A percentile compares a stretch with the other conserved stretches of the same genome.
These are phyloP conservation scores for Kwoniella pini DNA, from an alignment of 768 basidiomycete species.

Conservation along the genomic window DNA sequence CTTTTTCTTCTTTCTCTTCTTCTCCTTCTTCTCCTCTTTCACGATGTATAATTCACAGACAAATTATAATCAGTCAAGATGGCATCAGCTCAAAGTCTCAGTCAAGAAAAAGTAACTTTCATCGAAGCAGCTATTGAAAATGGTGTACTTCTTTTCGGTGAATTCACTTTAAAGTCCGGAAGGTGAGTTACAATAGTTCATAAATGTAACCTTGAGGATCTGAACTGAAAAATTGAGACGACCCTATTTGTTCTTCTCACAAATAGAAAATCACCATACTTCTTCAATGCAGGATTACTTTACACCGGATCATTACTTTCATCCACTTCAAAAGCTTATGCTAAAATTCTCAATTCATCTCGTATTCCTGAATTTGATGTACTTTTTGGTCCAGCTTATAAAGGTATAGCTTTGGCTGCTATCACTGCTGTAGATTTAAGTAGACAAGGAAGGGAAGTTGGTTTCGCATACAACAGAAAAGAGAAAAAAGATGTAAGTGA, in stretches of 20 bases:
- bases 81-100: slow-evolving; percentile 28
- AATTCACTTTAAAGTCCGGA: slow-evolving; percentile 92
- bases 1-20: not conserved
- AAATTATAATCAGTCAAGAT: not conserved
- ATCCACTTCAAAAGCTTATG: slow-evolving; percentile 77
- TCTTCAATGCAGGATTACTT: slow-evolving; percentile 91
- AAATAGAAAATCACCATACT: slow-evolving; percentile 83
- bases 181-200: slow-evolving; percentile 62
- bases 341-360: slow-evolving; percentile 70
- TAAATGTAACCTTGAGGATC: not conserved
- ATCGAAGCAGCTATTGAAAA: slow-evolving; percentile 53
- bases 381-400: slow-evolving; percentile 95
- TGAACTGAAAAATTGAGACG: not conserved
- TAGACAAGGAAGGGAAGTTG: slow-evolving; percentile 65
- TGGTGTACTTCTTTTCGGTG: slow-evolving; percentile 66
- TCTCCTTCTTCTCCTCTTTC: not conserved
- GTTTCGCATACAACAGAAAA: slow-evolving; percentile 90
- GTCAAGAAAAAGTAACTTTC: slow-evolving; percentile 52
- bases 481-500: slow-evolving; percentile 76
- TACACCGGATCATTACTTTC: slow-evolving; percentile 78
- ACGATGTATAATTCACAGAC: not conserved
- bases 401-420: slow-evolving; percentile 91
- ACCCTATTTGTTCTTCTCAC: not conserved
- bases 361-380: slow-evolving; percentile 67
- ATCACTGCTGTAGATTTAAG: slow-evolving; percentile 75